Percentiles rank a stretch among this genome's conserved stretches.
Conservation (phyloP, 2,329 filamentous ascomycete genomes). For the Huntiella bhutanensis region DNA sequence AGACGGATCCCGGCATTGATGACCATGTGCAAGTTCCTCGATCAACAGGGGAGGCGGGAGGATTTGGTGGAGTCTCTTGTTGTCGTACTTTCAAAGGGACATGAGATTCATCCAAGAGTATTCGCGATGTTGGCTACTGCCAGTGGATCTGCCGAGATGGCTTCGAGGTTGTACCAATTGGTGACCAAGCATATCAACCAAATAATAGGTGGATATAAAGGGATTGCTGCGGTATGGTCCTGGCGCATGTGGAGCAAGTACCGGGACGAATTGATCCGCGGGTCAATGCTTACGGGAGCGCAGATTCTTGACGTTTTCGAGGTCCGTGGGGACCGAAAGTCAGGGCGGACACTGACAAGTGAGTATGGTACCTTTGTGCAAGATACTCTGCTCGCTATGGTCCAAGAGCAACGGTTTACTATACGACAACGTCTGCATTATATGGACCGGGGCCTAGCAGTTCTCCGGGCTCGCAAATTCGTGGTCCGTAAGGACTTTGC, state of each 20-base stretch:
- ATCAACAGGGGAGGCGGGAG: slow-evolving; percentile 10
- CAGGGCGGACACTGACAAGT: slow-evolving; percentile 1
- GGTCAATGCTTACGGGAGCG: not conserved
- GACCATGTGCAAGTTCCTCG: slow-evolving; percentile 12
- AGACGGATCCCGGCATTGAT: slow-evolving; percentile 9
- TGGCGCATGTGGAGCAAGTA: slow-evolving; percentile 20
- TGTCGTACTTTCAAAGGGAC: slow-evolving; percentile 1
- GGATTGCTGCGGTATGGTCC: slow-evolving; percentile 15
- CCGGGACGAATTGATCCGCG: slow-evolving; percentile 17
- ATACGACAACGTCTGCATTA: slow-evolving; percentile 15
- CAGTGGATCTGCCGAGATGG: slow-evolving; percentile 15
- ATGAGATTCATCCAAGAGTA: slow-evolving; percentile 1
- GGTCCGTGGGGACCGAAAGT: not conserved
- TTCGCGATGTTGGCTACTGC: slow-evolving; percentile 11
- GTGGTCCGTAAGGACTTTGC: slow-evolving; percentile 16
- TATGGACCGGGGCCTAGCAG: slow-evolving; percentile 15
- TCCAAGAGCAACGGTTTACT: slow-evolving; percentile 14
- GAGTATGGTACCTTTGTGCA: slow-evolving; percentile 8
- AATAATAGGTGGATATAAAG: slow-evolving; percentile 5
- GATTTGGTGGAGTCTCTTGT: slow-evolving; percentile 11
- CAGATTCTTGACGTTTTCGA: slow-evolving; percentile 7
- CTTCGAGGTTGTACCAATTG: slow-evolving; percentile 14
- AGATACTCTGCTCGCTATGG: slow-evolving; percentile 1
- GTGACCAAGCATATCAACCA: slow-evolving; percentile 3
- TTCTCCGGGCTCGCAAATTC: slow-evolving; percentile 14